Base-by-base conservation (phyloP, 257 asterid species). In the Salvia hispanica region DNA sequence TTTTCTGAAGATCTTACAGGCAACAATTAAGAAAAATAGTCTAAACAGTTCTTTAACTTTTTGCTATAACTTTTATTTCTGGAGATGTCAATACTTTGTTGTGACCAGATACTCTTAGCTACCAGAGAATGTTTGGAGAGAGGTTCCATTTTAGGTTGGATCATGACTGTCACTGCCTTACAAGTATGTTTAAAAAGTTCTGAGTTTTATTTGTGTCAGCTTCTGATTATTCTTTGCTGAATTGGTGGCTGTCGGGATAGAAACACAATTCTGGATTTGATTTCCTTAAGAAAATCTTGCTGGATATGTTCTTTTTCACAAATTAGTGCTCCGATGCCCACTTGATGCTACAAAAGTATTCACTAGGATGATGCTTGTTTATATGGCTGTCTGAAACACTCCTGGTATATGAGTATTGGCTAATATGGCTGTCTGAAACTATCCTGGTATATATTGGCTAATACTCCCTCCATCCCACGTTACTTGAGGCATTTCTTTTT, bases 281-380 rank as follows among this genome's bases (percentile, higher is more conserved):
- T 52, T 44, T n/a, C 13, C 50, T 58, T 57, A 4, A 50, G 33
- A 42, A 39, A 28, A 64, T 72, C 73, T 67, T 66, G 64, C 57
- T 37, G 15, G 36, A 58, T 33, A 37, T 47, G 21, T 25, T 25
- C 52, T 9, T 13, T 28, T 53, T 46, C 55, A 25, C 13, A 14
- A 39, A 2, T 16, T 42, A 59, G 37, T 56, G 42, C 45, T 61
- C 37, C 64, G 14, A 33, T 39, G 45, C 34, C 67, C 48, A 14
- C 33, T 67, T 52, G n/a, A 64, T 57, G 58, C 36, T 51, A 58
- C 14, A 9, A 33, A 44, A 55, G 15, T 70, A 28, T 58, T 48
- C 39, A 42, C 5, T 13, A 46, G 37, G 58, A 9, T 40, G 54
- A 13, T 11, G 70, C 16, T 36, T 62, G 59, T 37, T 16, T 58